Evolutionary conservation across 345 rosid genomes (phyloP).

Genomic region (Dovyalis caffra): DNA sequence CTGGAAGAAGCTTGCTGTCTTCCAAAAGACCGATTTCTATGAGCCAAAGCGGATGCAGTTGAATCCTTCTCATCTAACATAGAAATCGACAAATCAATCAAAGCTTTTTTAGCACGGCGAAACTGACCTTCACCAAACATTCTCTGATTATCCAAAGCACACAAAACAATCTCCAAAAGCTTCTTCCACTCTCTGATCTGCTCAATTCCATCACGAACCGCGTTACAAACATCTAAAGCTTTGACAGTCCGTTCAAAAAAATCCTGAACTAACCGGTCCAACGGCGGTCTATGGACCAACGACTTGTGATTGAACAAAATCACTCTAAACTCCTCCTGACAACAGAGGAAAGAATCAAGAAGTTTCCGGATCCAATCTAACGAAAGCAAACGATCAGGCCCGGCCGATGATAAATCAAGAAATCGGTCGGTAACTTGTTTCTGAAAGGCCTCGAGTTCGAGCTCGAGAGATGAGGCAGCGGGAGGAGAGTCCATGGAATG

Average conservation of each 20-base stretch:
- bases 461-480: slow-evolving; percentile 31
- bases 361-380: slow-evolving; percentile 59
- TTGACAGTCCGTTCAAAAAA: slow-evolving; percentile 41
- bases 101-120: slow-evolving; percentile 86
- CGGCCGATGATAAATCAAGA: slow-evolving; percentile 39
- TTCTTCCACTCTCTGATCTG: slow-evolving; percentile 49
- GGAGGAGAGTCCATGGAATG: slow-evolving; percentile 41
- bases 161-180: slow-evolving; percentile 41
- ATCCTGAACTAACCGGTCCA: slow-evolving; percentile 39
- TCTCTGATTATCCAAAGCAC: slow-evolving; percentile 49
- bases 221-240: slow-evolving; percentile 51
- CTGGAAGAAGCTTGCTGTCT: slow-evolving; percentile 35
- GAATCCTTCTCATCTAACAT: slow-evolving; percentile 90
- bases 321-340: slow-evolving; percentile 65
- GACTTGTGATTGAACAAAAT: slow-evolving; percentile 43
- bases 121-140: slow-evolving; percentile 73
- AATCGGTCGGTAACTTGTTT: slow-evolving; percentile 58
- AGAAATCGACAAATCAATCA: slow-evolving; percentile 71
- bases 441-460: slow-evolving; percentile 63
- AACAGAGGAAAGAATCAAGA: slow-evolving; percentile 52
- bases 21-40: slow-evolving; percentile 86
- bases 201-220: slow-evolving; percentile 47
- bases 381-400: slow-evolving; percentile 49
- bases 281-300: slow-evolving; percentile 36
- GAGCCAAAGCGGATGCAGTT: slow-evolving; percentile 35